Evolutionary conservation across 177 flowering plant species (phyloP).

Genomic region (Telopea speciosissima): DNA sequence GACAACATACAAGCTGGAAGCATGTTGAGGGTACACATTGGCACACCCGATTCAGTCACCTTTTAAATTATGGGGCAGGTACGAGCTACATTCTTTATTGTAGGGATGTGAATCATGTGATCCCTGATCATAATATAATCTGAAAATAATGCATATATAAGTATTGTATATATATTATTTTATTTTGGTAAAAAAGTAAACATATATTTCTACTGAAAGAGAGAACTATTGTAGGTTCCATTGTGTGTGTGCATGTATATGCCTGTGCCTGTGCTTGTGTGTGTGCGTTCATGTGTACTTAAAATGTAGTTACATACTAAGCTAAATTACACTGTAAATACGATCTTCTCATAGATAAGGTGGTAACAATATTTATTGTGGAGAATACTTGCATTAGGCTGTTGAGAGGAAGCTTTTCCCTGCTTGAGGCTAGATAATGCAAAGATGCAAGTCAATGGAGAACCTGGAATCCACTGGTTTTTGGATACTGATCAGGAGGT

Average conservation of each 20-base stretch:
- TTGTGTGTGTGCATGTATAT: neutral
- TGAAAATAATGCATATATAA: neutral
- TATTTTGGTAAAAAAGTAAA: too few relatives aligned
- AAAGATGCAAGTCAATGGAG: neutral
- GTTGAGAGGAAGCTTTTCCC: too few relatives aligned
- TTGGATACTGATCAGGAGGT: neutral
- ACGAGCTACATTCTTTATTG: neutral
- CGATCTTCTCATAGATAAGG: neutral
- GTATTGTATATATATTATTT: too few relatives aligned
- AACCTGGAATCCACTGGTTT: too few relatives aligned
- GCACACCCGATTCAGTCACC: constrained; percentile 89
- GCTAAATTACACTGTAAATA: too few relatives aligned
- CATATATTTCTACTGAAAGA: too few relatives aligned
- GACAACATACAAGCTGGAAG: constrained; percentile 61
- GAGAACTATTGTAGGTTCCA: too few relatives aligned
- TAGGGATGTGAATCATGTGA: neutral
- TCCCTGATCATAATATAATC: neutral
- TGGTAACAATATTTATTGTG: neutral
- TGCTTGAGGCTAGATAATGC: neutral
- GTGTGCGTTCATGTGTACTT: too few relatives aligned
- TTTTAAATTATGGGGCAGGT: constrained; percentile 93
- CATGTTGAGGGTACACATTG: constrained; percentile 91
- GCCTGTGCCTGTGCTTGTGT: neutral
- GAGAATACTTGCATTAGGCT: neutral
- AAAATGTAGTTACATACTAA: too few relatives aligned